phyloP scores from a whole-genome alignment of 2,329 filamentous ascomycete genomes.

The Colletotrichum paranaense region DNA sequence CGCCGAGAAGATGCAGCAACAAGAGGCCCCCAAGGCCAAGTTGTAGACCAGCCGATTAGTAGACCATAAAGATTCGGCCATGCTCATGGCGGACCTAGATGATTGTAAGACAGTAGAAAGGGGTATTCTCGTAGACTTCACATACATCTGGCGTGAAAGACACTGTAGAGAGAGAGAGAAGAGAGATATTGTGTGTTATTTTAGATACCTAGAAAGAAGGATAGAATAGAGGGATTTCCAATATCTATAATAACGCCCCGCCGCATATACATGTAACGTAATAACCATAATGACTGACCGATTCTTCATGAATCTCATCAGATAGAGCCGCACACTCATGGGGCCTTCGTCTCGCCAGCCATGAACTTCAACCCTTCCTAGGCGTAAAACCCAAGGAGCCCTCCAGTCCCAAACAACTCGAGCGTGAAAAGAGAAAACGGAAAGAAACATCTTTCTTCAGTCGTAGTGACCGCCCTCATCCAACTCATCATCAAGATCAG shows the following conservation, averaged over 20 bases:
- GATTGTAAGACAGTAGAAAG: not conserved
- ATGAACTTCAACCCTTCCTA: no score
- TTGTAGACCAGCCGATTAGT: slow-evolving; percentile 50
- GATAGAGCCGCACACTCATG: not conserved
- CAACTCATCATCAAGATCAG: slow-evolving; percentile 41
- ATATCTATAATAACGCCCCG: not conserved
- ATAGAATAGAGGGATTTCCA: slow-evolving; percentile 22
- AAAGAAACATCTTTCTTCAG: not conserved
- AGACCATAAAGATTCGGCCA: not conserved
- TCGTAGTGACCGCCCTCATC: slow-evolving; percentile 34
- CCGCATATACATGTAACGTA: not conserved
- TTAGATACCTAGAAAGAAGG: slow-evolving; percentile 20
- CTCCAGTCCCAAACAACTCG: not conserved
- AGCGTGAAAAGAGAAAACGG: no score
- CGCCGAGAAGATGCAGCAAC: slow-evolving; percentile 85
- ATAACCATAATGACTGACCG: not conserved
- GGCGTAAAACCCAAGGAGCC: not conserved
- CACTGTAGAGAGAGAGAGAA: not conserved
- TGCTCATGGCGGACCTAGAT: not conserved
- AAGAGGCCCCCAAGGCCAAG: slow-evolving; percentile 66
- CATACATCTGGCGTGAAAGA: not conserved
- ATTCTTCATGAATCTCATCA: not conserved
- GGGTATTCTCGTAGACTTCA: not conserved
- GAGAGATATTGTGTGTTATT: not conserved
- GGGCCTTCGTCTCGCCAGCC: not conserved